Evolutionary conservation across 2,329 filamentous ascomycete genomes (phyloP).

Genomic region (Colletotrichum sp.): DNA sequence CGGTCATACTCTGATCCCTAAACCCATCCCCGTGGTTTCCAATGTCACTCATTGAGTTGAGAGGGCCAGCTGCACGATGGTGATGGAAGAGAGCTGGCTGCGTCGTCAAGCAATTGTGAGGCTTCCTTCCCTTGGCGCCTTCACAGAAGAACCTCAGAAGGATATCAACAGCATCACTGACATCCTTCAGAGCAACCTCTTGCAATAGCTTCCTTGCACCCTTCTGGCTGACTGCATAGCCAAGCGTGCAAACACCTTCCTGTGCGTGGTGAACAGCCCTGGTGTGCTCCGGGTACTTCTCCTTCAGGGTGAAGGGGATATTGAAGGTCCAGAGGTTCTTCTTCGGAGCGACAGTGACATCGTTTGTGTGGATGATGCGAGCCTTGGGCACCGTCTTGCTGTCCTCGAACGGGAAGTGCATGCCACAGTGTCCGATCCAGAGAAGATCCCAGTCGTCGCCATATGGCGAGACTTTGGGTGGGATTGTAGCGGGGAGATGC

Average conservation of each 20-base stretch:
- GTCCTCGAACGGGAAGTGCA: slow-evolving; percentile 30
- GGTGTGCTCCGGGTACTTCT: slow-evolving; percentile 44
- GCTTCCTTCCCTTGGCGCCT: slow-evolving; percentile 33
- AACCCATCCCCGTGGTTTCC: slow-evolving; percentile 33
- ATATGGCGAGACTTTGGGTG: slow-evolving; percentile 42
- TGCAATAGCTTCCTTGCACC: slow-evolving; percentile 47
- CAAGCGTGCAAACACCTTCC: slow-evolving; percentile 43
- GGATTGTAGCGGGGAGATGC: slow-evolving; percentile 19
- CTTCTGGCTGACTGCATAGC: slow-evolving; percentile 49
- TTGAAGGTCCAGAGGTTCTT: slow-evolving; percentile 36
- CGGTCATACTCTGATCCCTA: slow-evolving; percentile 32
- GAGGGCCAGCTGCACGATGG: slow-evolving; percentile 42
- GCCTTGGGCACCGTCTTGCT: slow-evolving; percentile 27
- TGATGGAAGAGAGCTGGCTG: slow-evolving; percentile 52
- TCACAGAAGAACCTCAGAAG: slow-evolving; percentile 52
- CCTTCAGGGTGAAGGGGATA: slow-evolving; percentile 38
- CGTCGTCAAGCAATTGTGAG: slow-evolving; percentile 43
- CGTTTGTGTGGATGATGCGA: slow-evolving; percentile 34
- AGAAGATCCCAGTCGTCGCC: slow-evolving; percentile 58
- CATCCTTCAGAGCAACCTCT: slow-evolving; percentile 44
- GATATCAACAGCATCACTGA: slow-evolving; percentile 46
- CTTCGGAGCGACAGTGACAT: slow-evolving; percentile 38
- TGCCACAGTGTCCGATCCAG: slow-evolving; percentile 55
- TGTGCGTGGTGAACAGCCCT: slow-evolving; percentile 47
- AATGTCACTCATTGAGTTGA: slow-evolving; percentile 40